Base-by-base conservation (phyloP, 257 asterid species). In the Solanum habrochaites region DNA sequence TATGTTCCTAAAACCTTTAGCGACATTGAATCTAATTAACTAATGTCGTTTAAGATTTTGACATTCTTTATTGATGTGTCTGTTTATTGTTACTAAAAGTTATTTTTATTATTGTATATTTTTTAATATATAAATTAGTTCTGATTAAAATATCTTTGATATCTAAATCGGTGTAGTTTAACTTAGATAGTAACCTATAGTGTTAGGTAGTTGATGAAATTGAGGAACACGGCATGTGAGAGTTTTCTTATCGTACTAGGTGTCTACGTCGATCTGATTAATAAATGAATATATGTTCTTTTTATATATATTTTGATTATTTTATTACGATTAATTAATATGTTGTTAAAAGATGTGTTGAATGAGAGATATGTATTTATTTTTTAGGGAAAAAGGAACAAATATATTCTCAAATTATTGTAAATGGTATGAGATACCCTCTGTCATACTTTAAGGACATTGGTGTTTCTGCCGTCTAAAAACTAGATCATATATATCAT, bases 391-490 rank as follows among this genome's bases (percentile, higher is more conserved):
- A 37, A 35, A 37, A 6, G 39, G 7, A 7, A 37, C 0, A 37
- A 37, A 37, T 37, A 37, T 1, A 37, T 5, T 6, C 39, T 6
- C 7, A 37, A 37, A 37, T 1, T 37, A 37, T 37, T 6, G 7
- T 5, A 37, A 37, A 37, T 37, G 7, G 7, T 5, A 1, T 37
- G 7, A 37, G 7, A 37, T 37, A 37, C 7, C 39, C 1, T 35
- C 39, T 6, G 39, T 5, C 7, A 37, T 37, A 37, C 1, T 6
- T 37, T 37, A 5, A 6, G 0, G 39, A 6, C 7, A 37, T 6
- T 37, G 39, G 1, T 37, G 0, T 0, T 7, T 6, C 1, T 0
- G 39, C 0, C 39, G 7, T 37, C 39, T 6, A 37, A 37, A 37
- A 37, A 37, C 0, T 37, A 37, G 39, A 37, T 0, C 1, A 37